Evolutionary conservation across 2,329 filamentous ascomycete species (phyloP), one percentile per base, ranked within the genome.

Genomic region (Teratosphaeria pseudoeucalypti): DNA sequence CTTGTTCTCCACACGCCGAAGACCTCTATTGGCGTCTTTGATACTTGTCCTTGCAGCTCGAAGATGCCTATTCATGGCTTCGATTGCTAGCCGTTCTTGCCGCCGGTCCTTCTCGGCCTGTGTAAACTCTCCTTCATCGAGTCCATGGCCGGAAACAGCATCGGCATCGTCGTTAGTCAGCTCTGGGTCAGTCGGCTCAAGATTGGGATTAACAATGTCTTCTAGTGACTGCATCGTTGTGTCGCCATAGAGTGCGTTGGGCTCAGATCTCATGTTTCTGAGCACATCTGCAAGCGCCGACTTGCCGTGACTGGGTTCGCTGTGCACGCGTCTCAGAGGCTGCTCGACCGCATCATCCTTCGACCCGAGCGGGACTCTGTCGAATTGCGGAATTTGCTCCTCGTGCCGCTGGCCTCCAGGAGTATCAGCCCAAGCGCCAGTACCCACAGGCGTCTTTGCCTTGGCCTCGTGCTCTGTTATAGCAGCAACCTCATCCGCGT

Each of bases 351-450:
- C 7, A 6, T 32, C 26, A 9, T 14, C 7, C 26, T 12, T 19
- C 11, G 53, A 9, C 26, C 32, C 11, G 5, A 6, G 12, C 11
- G 37, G 12, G 16, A 43, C 12, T 32, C 34, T 52, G 16, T 52
- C 60, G 27, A 57, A 57, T 11, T 1, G 43, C 43, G 27, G 7
- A 54, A 6, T 26, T 37, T 1, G n/a, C 5, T 37, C 34, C 26
- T 11, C 26, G 16, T 16, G 5, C 27, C 19, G 27, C n/a, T 37
- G 32, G 34, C 53, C 55, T 6, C 34, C 59, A 34, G 76, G 77
- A 2, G 78, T 80, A 52, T 79, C 77, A 34, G 79, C 67, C 78
- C 78, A 79, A 27, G 74, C 78, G 27, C 78, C 78, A 54, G 74
- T 78, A 6, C 79, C 76, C 2, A 74, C 65, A 12, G 78, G 77